Base-by-base conservation (phyloP, 805 yeast species). In the Candida caryicola region DNA sequence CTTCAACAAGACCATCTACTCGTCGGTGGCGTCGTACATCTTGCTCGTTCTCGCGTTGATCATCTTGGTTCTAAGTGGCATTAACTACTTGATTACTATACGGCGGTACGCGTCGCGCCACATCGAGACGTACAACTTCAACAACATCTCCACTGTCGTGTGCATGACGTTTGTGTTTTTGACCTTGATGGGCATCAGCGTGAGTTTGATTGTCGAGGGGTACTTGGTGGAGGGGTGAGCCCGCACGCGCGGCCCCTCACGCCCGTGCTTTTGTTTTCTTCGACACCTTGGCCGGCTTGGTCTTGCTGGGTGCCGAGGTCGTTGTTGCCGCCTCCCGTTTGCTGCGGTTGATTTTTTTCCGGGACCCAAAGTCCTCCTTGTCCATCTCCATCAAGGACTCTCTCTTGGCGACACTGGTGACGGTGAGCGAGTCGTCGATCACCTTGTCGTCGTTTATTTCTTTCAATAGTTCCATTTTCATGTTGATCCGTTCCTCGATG, bases 361-460 rank as follows among this genome's bases (percentile, higher is more conserved):
- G 74, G 51, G 86, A 95, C 9, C 97, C 96, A 59, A 90, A 91
- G 15, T 79, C 76, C 44, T 87, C 96, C 45, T 77, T 78, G 45
- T 91, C 97, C 96, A 93, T 89, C 27, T 86, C 96, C 85, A 91
- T 79, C 38, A 84, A 58, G 2, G 96, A 85, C 59, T 90, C 96
- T 49, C 96, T 76, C 64, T 87, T 88, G 14, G 98, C 97, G 25
- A 74, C 77, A 23, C 90, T 81, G 1, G 85, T 82, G 32, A 73
- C 71, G 38, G 76, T 80, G 45, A 93, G 69, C 2, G 89, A 79
- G 33, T 78, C 75, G 46, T 83, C 80, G 31, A 90, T 85, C 17
- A 91, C 82, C 44, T 74, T 75, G 41, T 84, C 82, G 59, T 93
- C 98, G 10, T 79, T 76, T 16, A 88, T 79, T 19, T 71, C 72